phyloP scores from a whole-genome alignment of 768 basidiomycete species.

The Candolleomyces aberdarensis region DNA sequence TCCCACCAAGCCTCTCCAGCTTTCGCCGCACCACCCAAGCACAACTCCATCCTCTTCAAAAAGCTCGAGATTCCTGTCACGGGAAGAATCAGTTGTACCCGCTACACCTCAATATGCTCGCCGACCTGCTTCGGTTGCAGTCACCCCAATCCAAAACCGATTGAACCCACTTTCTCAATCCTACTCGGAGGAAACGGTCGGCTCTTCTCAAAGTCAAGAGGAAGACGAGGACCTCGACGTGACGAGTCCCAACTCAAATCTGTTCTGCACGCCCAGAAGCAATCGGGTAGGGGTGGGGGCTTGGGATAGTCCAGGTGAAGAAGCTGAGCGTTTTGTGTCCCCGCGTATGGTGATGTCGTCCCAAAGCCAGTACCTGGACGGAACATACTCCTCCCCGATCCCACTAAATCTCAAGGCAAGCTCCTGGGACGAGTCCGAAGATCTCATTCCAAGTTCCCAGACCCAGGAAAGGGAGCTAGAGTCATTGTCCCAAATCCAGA shows the following conservation, averaged over 20 bases:
- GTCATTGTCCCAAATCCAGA: too few relatives aligned
- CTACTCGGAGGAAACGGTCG: conserved; percentile 1
- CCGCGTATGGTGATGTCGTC: not conserved
- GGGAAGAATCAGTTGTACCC: not conserved
- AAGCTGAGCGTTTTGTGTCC: not conserved
- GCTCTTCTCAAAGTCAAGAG: conserved; percentile 3
- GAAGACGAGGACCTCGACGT: not conserved
- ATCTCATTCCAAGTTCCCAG: not conserved
- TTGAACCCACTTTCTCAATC: not conserved
- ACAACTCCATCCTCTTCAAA: not conserved
- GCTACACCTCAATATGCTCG: not conserved
- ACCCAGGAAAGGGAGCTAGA: conserved; percentile 1
- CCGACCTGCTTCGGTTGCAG: not conserved
- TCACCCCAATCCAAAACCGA: not conserved
- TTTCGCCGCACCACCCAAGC: too few relatives aligned
- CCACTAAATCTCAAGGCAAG: not conserved
- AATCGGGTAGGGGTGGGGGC: not conserved
- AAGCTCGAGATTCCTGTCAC: not conserved
- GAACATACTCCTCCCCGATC: not conserved
- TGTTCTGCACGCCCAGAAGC: not conserved
- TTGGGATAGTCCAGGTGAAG: not conserved
- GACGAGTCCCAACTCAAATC: too few relatives aligned
- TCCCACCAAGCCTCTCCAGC: too few relatives aligned
- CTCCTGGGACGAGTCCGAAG: not conserved
- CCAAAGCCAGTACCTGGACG: not conserved